Percentiles rank a stretch among this genome's conserved stretches.
phyloP scores from a whole-genome alignment of 176 grass and related monocot species.

The Raddia guianensis region DNA sequence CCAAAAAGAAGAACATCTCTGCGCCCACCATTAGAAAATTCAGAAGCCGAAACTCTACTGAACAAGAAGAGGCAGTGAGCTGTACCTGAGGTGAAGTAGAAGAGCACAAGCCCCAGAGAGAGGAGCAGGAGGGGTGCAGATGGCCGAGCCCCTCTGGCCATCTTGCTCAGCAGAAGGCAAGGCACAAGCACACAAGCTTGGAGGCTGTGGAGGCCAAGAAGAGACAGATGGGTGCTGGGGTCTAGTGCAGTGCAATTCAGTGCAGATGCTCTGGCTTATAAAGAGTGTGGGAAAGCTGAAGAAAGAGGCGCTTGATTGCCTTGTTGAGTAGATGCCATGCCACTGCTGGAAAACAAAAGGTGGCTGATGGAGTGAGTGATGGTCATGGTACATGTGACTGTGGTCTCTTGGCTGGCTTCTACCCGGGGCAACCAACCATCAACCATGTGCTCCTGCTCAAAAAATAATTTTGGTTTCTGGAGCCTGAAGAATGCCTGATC shows the following conservation, averaged over 20 bases:
- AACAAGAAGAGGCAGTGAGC: background rate
- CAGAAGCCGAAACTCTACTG: no score
- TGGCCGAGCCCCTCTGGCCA: constrained; percentile 34
- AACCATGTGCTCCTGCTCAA: constrained; percentile 43
- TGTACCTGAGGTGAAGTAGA: constrained; percentile 63
- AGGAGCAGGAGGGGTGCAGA: constrained; percentile 39
- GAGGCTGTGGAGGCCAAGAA: constrained; percentile 21
- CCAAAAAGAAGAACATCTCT: background rate
- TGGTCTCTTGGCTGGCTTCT: constrained; percentile 40
- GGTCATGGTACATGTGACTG: constrained; percentile 25
- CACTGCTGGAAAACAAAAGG: background rate
- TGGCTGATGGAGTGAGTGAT: background rate
- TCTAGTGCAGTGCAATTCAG: constrained; percentile 20
- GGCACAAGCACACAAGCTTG: background rate
- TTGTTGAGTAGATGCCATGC: constrained; percentile 35
- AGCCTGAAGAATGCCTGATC: constrained; percentile 9
- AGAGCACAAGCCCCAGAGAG: constrained; percentile 51
- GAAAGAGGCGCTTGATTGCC: constrained; percentile 5
- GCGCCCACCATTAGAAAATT: background rate
- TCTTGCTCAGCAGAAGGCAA: constrained; percentile 17
- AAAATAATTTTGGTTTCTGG: constrained; percentile 20
- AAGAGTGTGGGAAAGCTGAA: background rate
- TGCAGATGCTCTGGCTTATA: constrained; percentile 27
- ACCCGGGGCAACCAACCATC: constrained; percentile 50
- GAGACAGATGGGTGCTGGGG: constrained; percentile 33